Base-by-base conservation (phyloP, 345 rosid genomes). In the Kandelia obovata region DNA sequence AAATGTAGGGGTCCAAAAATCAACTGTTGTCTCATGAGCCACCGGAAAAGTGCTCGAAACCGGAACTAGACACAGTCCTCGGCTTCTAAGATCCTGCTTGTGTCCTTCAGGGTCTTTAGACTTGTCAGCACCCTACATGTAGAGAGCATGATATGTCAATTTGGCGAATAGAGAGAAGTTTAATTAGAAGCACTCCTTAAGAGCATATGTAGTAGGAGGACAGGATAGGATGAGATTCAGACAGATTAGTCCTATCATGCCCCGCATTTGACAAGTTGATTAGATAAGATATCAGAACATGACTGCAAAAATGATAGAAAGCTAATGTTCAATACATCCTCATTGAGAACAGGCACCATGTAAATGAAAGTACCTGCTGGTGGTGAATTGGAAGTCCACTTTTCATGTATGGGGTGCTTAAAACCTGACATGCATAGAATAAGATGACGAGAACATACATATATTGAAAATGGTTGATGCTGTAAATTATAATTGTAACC, bases 1-100 rank as follows among this genome's bases (percentile, higher is more conserved):
- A 76, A 87, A 92, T 79, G 99, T 92, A 27, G 99, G 97, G 80
- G 84, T 89, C 99, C 97, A 96, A 73, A 86, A 87, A 71, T 89
- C 98, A 23, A 86, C 91, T 10, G 89, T 66, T 6, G 87, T 71
- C 79, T 96, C 99, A 61, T 90, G 98, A 32, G 96, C 83, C 53
- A 96, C 87, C 19, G 96, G 98, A 74, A 84, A 92, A 21, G 91
- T 92, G 88, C 92, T 92, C 1, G 98, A 86, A 47, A 92, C 84
- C 15, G 99, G 97, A 5, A 96, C 98, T 32, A 96, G 79, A 68
- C 99, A 96, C 58, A 96, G 77, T 27, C 99, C 98, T 69, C 92
- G 84, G 75, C 97, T 89, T 79, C 96, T 82, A 35, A 96, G 91
- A 82, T 96, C 97, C 66, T 92, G 92, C 60, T 82, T 89, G 32